A percentile compares a stretch with the other conserved stretches of the same genome.
phyloP scores from a whole-genome alignment of 768 basidiomycete species.

The Trametes coccinea region DNA sequence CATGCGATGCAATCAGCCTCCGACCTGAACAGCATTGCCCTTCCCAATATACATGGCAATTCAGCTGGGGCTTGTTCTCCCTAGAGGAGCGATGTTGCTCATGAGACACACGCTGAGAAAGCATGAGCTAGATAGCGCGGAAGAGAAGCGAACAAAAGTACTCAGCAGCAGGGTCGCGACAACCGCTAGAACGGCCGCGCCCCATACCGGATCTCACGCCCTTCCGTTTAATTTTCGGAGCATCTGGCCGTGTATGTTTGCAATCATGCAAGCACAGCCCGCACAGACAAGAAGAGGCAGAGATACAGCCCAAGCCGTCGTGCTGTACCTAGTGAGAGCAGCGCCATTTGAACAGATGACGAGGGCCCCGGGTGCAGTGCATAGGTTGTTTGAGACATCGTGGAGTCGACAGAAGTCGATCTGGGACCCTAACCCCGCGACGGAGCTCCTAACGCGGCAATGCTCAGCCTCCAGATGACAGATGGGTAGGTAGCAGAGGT shows the following conservation, averaged over 20 bases:
- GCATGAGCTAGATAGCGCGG: neutral
- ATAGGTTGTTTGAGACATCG: too few species aligned
- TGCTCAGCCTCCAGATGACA: too few species aligned
- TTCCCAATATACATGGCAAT: neutral
- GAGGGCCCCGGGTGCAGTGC: too few species aligned
- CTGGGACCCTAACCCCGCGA: too few species aligned
- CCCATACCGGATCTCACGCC: neutral
- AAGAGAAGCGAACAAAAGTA: neutral
- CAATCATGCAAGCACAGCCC: too few species aligned
- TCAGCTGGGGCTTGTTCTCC: neutral
- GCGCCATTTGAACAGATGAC: too few species aligned
- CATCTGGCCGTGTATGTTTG: too few species aligned
- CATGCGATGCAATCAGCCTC: neutral
- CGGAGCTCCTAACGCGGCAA: too few species aligned
- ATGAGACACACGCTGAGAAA: neutral
- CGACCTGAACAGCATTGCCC: neutral
- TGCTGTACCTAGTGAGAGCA: neutral
- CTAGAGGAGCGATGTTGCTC: neutral
- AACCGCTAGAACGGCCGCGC: slow-evolving; percentile 13
- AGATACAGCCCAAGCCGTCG: neutral
- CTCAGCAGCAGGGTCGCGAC: slow-evolving; percentile 1
- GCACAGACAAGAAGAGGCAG: neutral
- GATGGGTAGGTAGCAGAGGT: too few species aligned
- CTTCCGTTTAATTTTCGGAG: too few species aligned
- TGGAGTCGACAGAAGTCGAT: too few species aligned